Base-by-base conservation (phyloP, 352 stramenopile genomes). In the Pythium phragmitis region DNA sequence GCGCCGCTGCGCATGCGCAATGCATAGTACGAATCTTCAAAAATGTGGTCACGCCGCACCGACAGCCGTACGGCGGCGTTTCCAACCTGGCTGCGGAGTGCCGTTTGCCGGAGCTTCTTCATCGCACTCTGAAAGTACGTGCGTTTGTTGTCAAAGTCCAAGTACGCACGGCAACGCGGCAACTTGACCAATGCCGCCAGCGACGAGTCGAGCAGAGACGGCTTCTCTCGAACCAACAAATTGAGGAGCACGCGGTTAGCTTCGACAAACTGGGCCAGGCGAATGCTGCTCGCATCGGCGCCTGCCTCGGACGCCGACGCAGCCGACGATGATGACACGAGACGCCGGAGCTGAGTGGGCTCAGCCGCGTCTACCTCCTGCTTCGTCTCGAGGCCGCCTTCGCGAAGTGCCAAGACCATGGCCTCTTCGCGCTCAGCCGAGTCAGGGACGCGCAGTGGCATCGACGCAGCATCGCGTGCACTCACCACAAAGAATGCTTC, bases 71-170 rank as follows among this genome's bases (percentile, higher is more conserved):
- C 86, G 12, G 83, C 92, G n/a, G 70, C 96, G 67, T 60, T 98
- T n/a, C 93, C 93, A 51, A 96, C 91, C 45, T 97, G 92, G 54
- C 93, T 94, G 26, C 85, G 77, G 55, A 94, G 62, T 36, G 88
- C 83, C 11, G 74, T 68, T 58, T 97, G 81, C 17, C 96, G 88
- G 26, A 99, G 75, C 48, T 85, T 88, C 72, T 95, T 95, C 84
- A 96, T 91, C 69, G 97, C 88, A 33, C 82, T 96, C 76, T 98
- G 96, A 76, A 99, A 99, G 82, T 98, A 99, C 37, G 97, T 94
- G 13, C 97, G 85, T 69, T 99, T 99, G 63, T 99, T 99, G 77
- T 99, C 98, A 69, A 99, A 99, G 64, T 98, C 97, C 52, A 99
- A 65, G 52, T 98, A 98, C 28, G 88, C 80, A 34, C 97, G 85